Conservation (phyloP, 2,329 filamentous ascomycete species). For the Cadophora sp. region DNA sequence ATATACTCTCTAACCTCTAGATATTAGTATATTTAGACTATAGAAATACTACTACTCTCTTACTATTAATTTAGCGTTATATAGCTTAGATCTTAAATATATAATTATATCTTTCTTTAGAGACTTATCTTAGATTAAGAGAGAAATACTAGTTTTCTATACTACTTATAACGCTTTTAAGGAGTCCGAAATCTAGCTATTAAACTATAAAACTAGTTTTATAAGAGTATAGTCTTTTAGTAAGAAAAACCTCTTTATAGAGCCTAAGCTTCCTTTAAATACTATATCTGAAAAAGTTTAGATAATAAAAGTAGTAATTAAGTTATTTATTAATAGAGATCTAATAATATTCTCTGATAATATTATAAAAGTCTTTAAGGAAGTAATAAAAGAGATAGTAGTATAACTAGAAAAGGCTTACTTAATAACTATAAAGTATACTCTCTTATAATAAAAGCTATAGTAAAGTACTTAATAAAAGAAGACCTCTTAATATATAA, state of each 20-base stretch:
- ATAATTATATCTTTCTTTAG: background rate
- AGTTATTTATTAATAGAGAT: background rate
- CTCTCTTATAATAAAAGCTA: background rate
- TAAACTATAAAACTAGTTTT: too few relatives aligned
- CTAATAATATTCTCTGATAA: background rate
- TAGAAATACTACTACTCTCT: background rate
- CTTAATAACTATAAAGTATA: background rate
- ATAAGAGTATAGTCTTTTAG: too few relatives aligned
- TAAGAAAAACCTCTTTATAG: too few relatives aligned
- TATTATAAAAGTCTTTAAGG: background rate
- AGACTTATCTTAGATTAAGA: background rate
- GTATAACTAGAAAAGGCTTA: background rate
- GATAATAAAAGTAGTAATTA: background rate
- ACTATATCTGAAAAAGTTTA: background rate
- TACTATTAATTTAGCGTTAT: background rate
- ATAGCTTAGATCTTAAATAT: background rate
- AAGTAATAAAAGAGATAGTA: background rate
- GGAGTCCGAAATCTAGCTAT: background rate
- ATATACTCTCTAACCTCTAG: background rate
- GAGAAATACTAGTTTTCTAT: background rate
- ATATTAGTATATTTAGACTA: background rate
- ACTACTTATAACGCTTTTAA: background rate
- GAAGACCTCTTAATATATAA: background rate
- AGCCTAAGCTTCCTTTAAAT: too few relatives aligned
- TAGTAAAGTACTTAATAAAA: background rate